Evolutionary conservation across 2,329 filamentous ascomycete genomes (phyloP).

Genomic region (Ceratocystiopsis brevicomis): DNA sequence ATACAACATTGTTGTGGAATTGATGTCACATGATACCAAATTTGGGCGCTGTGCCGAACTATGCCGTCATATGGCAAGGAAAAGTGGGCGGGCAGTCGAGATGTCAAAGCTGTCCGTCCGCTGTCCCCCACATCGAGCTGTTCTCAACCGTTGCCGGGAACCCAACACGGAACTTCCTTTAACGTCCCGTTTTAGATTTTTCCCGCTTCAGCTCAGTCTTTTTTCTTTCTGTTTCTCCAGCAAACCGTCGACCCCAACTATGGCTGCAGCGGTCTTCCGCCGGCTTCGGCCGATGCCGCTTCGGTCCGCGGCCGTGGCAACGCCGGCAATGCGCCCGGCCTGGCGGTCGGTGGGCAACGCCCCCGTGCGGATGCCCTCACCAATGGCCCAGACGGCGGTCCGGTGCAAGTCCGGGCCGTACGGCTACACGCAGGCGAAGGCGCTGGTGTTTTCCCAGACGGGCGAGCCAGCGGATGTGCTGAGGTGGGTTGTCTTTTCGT

Average conservation of each 20-base stretch:
- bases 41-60: no score
- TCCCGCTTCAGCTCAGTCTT: not conserved
- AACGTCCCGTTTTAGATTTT: not conserved
- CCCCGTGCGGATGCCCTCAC: no score
- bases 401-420: constrained; percentile 43
- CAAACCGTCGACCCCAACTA: not conserved
- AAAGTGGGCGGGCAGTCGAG: no score
- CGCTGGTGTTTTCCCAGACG: constrained; percentile 55
- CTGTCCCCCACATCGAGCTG: no score
- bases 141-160: no score
- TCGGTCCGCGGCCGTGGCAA: not conserved
- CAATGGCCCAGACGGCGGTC: not conserved
- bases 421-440: constrained; percentile 70
- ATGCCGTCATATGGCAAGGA: no score
- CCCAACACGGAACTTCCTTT: not conserved
- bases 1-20: not conserved
- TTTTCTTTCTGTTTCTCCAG: not conserved
- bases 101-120: no score
- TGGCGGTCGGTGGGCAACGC: not conserved
- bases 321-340: not conserved
- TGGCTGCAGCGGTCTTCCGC: constrained; percentile 4
- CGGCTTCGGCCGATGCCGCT: constrained; percentile 3
- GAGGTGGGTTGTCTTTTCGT: constrained; percentile 21
- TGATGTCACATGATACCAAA: not conserved
- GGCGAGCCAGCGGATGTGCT: constrained; percentile 59